Evolutionary conservation across 176 grass and related monocot genomes (phyloP).

Genomic region (Dendrocalamus sinicus): DNA sequence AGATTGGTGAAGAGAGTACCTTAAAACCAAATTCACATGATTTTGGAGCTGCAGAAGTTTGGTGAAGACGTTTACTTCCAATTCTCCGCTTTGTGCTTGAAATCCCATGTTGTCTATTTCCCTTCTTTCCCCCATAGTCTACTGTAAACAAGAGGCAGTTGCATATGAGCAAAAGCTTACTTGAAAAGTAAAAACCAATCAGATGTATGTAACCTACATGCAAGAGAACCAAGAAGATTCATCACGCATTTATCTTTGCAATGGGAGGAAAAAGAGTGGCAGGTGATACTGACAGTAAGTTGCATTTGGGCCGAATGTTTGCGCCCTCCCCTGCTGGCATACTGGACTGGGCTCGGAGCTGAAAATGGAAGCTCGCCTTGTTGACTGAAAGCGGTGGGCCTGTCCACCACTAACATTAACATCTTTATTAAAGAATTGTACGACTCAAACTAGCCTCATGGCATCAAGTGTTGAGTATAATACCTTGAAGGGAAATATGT

Average conservation of each 20-base stretch:
- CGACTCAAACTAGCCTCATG: neutral
- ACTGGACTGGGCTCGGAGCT: slow-evolving; percentile 7
- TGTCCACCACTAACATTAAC: slow-evolving; percentile 9
- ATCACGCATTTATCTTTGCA: slow-evolving; percentile 2
- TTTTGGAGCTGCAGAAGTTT: slow-evolving; percentile 34
- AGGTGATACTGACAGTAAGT: slow-evolving; percentile 2
- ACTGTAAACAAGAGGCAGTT: slow-evolving; percentile 1
- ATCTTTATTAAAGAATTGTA: neutral
- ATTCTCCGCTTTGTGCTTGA: neutral
- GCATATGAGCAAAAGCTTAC: slow-evolving; percentile 18
- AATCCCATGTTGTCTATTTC: slow-evolving; percentile 6
- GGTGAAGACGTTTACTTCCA: slow-evolving; percentile 3
- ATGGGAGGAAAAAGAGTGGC: neutral
- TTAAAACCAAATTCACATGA: slow-evolving; percentile 15
- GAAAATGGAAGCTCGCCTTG: neutral
- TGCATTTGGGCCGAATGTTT: slow-evolving; percentile 14
- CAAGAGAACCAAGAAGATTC: slow-evolving; percentile 34
- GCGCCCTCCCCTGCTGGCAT: neutral
- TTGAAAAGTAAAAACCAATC: slow-evolving; percentile 21
- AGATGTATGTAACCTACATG: neutral
- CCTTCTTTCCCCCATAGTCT: neutral
- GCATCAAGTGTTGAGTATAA: slow-evolving; percentile 4
- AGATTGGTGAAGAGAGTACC: slow-evolving; percentile 24
- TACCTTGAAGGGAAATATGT: neutral
- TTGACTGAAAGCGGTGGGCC: neutral